phyloP scores from a whole-genome alignment of 345 rosid species.

The Moricandia arvensis region DNA sequence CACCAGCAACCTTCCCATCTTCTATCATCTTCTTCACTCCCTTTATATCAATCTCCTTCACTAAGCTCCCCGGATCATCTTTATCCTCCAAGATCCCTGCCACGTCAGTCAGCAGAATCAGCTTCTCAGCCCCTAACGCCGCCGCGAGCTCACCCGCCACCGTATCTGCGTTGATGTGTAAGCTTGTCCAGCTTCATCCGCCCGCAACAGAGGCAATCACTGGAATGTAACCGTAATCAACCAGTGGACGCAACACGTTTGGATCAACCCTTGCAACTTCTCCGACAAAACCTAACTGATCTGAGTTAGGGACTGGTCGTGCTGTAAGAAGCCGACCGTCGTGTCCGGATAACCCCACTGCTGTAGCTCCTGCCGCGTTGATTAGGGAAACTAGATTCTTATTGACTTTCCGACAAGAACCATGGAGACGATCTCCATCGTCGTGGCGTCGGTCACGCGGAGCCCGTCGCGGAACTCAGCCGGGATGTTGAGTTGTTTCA shows the following conservation, averaged over 20 bases:
- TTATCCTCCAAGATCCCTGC: slow-evolving; percentile 70
- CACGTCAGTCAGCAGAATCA: slow-evolving; percentile 84
- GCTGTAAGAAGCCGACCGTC: slow-evolving; percentile 87
- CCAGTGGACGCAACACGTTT: slow-evolving; percentile 51
- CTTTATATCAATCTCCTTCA: slow-evolving; percentile 79
- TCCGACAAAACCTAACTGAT: slow-evolving; percentile 76
- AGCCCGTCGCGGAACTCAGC: slow-evolving; percentile 79
- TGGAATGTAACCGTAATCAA: slow-evolving; percentile 65
- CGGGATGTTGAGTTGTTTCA: slow-evolving; percentile 58
- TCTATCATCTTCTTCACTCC: slow-evolving; percentile 80
- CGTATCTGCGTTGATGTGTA: slow-evolving; percentile 90
- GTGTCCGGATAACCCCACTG: slow-evolving; percentile 81
- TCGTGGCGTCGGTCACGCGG: slow-evolving; percentile 80
- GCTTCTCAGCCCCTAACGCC: slow-evolving; percentile 85
- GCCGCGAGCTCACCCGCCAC: slow-evolving; percentile 97
- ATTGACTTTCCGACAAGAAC: slow-evolving; percentile 87
- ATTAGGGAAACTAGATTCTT: slow-evolving; percentile 76
- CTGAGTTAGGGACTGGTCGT: slow-evolving; percentile 67
- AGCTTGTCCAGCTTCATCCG: slow-evolving; percentile 67
- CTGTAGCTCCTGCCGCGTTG: slow-evolving; percentile 82
- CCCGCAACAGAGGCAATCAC: slow-evolving; percentile 92
- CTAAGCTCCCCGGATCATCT: slow-evolving; percentile 66
- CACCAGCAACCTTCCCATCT: slow-evolving; percentile 77
- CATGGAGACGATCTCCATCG: slow-evolving; percentile 98
- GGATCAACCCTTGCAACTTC: slow-evolving; percentile 79